Conservation (phyloP, 106 monocot genomes). For the Dendrobium catenatum region DNA sequence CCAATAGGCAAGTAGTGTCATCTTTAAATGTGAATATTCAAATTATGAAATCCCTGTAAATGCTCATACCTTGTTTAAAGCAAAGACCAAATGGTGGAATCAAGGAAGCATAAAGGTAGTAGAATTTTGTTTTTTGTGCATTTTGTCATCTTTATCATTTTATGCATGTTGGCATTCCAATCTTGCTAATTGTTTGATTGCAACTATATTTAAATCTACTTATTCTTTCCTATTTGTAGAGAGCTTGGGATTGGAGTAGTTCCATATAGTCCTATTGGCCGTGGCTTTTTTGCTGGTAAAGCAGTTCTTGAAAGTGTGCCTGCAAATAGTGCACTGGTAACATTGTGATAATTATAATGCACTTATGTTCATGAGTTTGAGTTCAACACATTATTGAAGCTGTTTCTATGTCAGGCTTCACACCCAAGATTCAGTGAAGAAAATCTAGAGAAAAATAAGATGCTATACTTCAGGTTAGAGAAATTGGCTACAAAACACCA, state of each 20-base stretch:
- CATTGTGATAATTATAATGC: background rate
- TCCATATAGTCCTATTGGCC: slow-evolving; percentile 38
- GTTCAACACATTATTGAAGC: background rate
- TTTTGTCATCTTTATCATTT: too few species aligned
- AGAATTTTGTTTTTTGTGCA: too few species aligned
- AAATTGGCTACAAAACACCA: slow-evolving; percentile 42
- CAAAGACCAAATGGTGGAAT: too few species aligned
- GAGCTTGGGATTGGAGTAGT: slow-evolving; percentile 58
- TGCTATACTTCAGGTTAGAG: slow-evolving; percentile 35
- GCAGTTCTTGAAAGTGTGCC: slow-evolving; percentile 24
- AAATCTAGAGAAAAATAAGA: slow-evolving; percentile 59
- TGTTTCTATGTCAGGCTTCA: slow-evolving; percentile 17
- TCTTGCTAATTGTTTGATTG: background rate
- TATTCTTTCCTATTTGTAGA: slow-evolving; percentile 7
- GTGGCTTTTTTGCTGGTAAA: slow-evolving; percentile 46
- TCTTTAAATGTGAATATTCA: too few species aligned
- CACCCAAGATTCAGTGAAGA: slow-evolving; percentile 27
- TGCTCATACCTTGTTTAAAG: too few species aligned
- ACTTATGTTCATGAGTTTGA: background rate
- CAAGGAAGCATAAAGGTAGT: too few species aligned
- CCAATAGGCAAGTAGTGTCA: too few species aligned
- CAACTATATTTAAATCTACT: background rate
- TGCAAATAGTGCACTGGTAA: slow-evolving; percentile 22
- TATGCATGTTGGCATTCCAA: background rate
- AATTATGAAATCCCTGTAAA: too few species aligned